Base-by-base conservation (phyloP, 208 protist species). In the Crithidia bombi region DNA sequence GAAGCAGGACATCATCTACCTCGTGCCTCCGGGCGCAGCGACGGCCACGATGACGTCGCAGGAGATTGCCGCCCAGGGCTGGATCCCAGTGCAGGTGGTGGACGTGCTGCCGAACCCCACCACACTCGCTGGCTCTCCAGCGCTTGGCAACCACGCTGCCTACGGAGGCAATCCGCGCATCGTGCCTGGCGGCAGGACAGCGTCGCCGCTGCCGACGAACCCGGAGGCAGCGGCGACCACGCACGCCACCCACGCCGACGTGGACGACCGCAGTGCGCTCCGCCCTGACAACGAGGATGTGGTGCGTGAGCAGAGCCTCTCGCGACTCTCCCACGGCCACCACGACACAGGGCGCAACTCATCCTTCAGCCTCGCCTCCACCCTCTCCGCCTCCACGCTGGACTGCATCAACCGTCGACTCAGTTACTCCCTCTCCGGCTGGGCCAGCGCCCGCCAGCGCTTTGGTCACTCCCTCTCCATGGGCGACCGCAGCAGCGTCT, bases 1-100 rank as follows among this genome's bases (percentile, higher is more conserved):
- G 1, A 64, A 77, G 15, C 55, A 71, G 38, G 71, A 77, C 35
- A 46, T 71, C 39, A 67, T 77, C 47, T 77, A 77, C 49, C 63
- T 77, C 15, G 59, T 77, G 10, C 64, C 71, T 21, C 28, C 55
- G 23, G 64, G 43, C 38, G 50, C 68, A n/a, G 59, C 67, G 23
- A 69, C 65, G 19, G 25, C 38, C 15, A 73, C 61, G n/a, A 39
- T 86, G 54, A 78, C 73, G 12, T 38, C 71, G 12, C 67, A 75
- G 19, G 81, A 79, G 30, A 69, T 86, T 43, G 58, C 69, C 9
- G 39, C 11, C 12, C 57, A 66, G 50, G 81, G 81, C 6, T 86
- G 81, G 81, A 65, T 80, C 50, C 81, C 81, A 15, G 69, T 86
- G 32, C 75, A 77, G 51, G 39, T 76, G 12, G 69, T 74, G 58